Base-by-base conservation (phyloP, 2,329 filamentous ascomycete species). In the Pestalotiopsis sp. region DNA sequence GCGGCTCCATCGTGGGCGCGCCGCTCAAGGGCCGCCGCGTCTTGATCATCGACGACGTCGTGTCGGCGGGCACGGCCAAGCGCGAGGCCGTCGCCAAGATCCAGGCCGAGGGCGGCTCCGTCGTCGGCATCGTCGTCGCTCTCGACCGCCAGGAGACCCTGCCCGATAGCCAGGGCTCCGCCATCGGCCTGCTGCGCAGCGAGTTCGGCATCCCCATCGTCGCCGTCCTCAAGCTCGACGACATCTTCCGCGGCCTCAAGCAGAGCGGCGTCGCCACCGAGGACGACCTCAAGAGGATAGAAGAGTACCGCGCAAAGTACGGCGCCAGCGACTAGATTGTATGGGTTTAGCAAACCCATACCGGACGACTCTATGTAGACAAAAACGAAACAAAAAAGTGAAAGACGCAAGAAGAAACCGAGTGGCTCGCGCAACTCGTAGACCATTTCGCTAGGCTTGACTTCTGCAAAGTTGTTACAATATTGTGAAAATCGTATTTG, bases 21-120 rank as follows among this genome's bases (percentile, higher is more conserved):
- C 87, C 91, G 6, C 84, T 98, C 65, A 92, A 92, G 81, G 94
- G 93, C 66, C 94, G 96, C 86, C 89, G 87, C 69, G 89, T 98
- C 17, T 85, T 99, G 40, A 92, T 99, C 73, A 91, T 99, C 55
- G 96, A 99, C 83, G 96, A 98, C 81, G 95, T 99, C 67, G 95
- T 98, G 75, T 98, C 94, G 1, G 95, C 94, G 0, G 96, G 96
- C 35, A 98, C 94, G 1, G 96, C 96, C 55, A 94, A 98, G 83
- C 87, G 94, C 68, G 94, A 98, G 80, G 94, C 95, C 14, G 94
- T 98, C 69, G 89, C 89, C 66, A 96, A 97, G 80, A 97, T 98
- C 78, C 87, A 89, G 74, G 89, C 89, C 74, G 92, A 97, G 78
- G 96, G 95, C 2, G 96, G 95, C 1, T 88, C 87, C 64, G 89